Evolutionary conservation across 805 yeast genomes (phyloP).

Genomic region (Suhomyces tanzawaensis): DNA sequence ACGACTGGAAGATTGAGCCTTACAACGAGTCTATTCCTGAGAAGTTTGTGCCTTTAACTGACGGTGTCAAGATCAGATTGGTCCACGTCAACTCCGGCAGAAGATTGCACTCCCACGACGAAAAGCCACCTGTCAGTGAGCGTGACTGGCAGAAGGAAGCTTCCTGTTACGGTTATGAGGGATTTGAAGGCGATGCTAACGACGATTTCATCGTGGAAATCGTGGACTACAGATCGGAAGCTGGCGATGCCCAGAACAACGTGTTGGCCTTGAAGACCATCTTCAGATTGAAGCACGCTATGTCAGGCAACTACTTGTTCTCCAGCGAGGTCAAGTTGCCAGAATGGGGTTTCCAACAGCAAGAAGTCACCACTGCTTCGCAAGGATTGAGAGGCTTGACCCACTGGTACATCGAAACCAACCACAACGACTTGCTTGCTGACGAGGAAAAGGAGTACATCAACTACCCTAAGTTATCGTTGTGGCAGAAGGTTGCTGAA

Average conservation of each 20-base stretch:
- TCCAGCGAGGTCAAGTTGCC: slow-evolving; percentile 77
- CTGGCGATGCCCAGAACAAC: slow-evolving; percentile 51
- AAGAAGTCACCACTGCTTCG: slow-evolving; percentile 77
- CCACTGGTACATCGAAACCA: slow-evolving; percentile 74
- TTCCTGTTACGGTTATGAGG: slow-evolving; percentile 72
- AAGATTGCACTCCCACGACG: slow-evolving; percentile 81
- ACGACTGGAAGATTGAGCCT: slow-evolving; percentile 69
- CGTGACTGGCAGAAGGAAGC: slow-evolving; percentile 85
- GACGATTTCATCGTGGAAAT: slow-evolving; percentile 80
- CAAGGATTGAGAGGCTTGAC: slow-evolving; percentile 61
- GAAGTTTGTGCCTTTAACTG: slow-evolving; percentile 58
- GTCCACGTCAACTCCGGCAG: slow-evolving; percentile 55
- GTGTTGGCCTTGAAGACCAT: slow-evolving; percentile 67
- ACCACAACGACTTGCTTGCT: slow-evolving; percentile 50
- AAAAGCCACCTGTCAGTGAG: slow-evolving; percentile 73
- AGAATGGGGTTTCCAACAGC: slow-evolving; percentile 81
- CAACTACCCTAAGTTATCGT: slow-evolving; percentile 52
- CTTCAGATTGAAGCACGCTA: slow-evolving; percentile 73
- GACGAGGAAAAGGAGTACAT: slow-evolving; percentile 22
- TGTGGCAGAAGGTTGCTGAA: slow-evolving; percentile 61
- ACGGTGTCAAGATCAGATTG: slow-evolving; percentile 72
- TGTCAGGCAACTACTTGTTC: slow-evolving; percentile 74
- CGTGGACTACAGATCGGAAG: slow-evolving; percentile 49
- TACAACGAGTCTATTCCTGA: slow-evolving; percentile 57
- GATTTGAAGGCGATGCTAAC: slow-evolving; percentile 78